Evolutionary conservation across 164 flowering plant genomes (phyloP), one percentile per base, ranked within the genome.

Genomic region (Nelumbo lutea): DNA sequence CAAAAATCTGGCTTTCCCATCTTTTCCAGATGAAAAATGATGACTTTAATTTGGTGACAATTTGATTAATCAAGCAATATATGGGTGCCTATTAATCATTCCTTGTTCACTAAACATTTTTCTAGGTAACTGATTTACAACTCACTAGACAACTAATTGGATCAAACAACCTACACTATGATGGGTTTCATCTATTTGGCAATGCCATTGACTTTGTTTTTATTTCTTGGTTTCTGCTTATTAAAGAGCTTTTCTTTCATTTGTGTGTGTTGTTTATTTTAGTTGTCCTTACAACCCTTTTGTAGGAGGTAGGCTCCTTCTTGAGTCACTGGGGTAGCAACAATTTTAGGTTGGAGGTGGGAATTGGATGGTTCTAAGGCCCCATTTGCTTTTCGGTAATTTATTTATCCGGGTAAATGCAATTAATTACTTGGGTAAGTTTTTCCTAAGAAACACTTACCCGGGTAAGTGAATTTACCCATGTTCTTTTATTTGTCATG

Each of bases 241-340:
- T 11, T 4, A 10, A 2, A 53, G 3, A 53, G 14, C 57, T 11
- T 1, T 9, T 39, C 6, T 39, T 40, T 62, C 27, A 3, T 5
- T 61, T 46, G 11, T 56, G 42, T 38, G 48, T 2, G 53, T 48
- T 65, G 56, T 41, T 55, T 59, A 9, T 42, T 27, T 59, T 10
- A 27, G 10, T 41, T 50, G 53, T 2, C 59, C 41, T 47, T 70
- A 46, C 43, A 53, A 68, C 41, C 50, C 43, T 61, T 57, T 50
- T 81, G 66, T 83, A 96, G 99, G 88, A 66, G 64, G 98, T 96
- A 5, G 98, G 90, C 73, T 73, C 89, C 68, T 77, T 83, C 52
- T 69, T 96, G 74, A 77, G 74, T 65, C 27, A 27, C 27, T 27
- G 27, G 27, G 27, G 27, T 27, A 27, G 27, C 27, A 27, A 27